These are phyloP conservation scores for Penicillium sp. DNA, from an alignment of 2,329 filamentous ascomycete species.

Conservation along the genomic window DNA sequence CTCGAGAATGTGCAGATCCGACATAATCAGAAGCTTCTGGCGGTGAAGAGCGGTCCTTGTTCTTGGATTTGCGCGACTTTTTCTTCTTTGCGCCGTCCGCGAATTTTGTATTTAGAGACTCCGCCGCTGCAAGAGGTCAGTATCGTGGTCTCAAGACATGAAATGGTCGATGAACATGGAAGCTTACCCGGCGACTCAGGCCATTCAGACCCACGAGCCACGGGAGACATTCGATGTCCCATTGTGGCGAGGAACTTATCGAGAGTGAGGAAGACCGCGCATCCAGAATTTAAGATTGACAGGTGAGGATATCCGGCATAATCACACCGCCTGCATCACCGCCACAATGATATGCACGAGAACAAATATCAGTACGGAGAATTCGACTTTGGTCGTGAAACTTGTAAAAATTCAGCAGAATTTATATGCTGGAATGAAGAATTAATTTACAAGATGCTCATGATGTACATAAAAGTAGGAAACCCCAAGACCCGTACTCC, in stretches of 20 bases:
- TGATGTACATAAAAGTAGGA: conserved; percentile 12
- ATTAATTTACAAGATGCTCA: conserved; percentile 18
- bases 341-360: neutral
- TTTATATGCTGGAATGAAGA: conserved; percentile 1
- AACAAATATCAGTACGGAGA: neutral
- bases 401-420: neutral
- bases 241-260: neutral
- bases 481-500: conserved; percentile 9
- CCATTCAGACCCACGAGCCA: neutral
- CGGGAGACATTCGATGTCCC: neutral
- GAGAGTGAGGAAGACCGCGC: neutral
- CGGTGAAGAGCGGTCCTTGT: neutral
- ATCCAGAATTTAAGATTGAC: conserved; percentile 7
- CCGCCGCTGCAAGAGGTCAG: conserved; percentile 5
- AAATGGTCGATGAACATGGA: neutral
- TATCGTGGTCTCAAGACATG: neutral
- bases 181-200: conserved; percentile 1
- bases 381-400: neutral
- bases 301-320: conserved; percentile 2
- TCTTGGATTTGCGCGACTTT: conserved; percentile 6
- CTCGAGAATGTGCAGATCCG: neutral
- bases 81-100: conserved; percentile 5
- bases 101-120: neutral
- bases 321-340: conserved; percentile 5
- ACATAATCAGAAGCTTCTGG: neutral